A percentile compares a stretch with the other conserved stretches of the same genome.
Conservation (phyloP, 148 eudicot species). For the Vaccinium darrowii region DNA sequence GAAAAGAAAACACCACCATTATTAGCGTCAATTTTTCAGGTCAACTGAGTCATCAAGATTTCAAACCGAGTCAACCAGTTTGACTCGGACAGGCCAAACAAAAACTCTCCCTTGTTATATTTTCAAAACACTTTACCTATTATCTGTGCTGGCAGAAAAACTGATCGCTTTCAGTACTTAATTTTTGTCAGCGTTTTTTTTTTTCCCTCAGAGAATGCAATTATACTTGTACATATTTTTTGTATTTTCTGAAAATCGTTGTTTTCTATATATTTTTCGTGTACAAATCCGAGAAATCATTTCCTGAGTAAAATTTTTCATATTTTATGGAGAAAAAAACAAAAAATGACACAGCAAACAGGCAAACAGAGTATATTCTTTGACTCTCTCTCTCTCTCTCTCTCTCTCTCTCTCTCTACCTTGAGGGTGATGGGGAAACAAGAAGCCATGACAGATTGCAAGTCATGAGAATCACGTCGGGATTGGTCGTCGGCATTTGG, state of each 20-base stretch:
- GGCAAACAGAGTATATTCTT: too few species aligned
- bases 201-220: background rate
- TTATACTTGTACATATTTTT: background rate
- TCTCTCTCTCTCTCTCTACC: conserved; percentile 31
- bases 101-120: background rate
- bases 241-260: background rate
- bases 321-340: background rate
- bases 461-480: conserved; percentile 15
- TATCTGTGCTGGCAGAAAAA: background rate
- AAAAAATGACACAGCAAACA: background rate
- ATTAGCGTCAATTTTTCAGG: background rate
- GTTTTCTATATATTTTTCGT: background rate
- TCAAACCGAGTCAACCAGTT: background rate
- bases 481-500: conserved; percentile 7
- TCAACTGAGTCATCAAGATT: conserved; percentile 12
- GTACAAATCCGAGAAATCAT: background rate
- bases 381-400: background rate
- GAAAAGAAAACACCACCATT: background rate
- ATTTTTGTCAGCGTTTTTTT: background rate
- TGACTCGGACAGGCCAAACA: background rate
- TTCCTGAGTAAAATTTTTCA: background rate
- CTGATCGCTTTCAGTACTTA: background rate
- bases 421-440: conserved; percentile 64
- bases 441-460: conserved; percentile 36
- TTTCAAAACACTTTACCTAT: background rate